Evolutionary conservation across 2,329 filamentous ascomycete genomes (phyloP), one percentile per base, ranked within the genome.

Genomic region (Alternaria incomplexa): DNA sequence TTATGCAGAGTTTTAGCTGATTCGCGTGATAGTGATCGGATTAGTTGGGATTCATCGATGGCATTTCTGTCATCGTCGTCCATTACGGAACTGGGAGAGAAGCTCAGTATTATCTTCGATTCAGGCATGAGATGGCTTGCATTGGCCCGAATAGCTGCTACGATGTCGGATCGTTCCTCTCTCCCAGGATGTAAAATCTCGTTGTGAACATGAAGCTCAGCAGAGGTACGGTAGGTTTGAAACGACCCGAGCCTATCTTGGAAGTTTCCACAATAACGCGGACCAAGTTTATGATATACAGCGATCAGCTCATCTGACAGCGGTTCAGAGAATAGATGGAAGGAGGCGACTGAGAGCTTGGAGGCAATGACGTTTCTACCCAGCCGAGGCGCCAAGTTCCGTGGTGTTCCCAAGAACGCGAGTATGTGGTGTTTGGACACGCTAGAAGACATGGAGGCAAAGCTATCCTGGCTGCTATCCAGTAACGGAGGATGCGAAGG

Each of bases 171-270:
- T 53, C 88, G 89, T 64, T 97, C 93, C 68, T 97, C 93, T 75
- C 93, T 96, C 12, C 93, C 94, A 2, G 93, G 91, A 79, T 97
- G 92, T 40, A 97, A 85, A 55, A 93, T 88, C 75, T 99, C 96
- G 72, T 98, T 98, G 48, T 95, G 91, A 56, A 97, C 86, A 62
- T 96, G 96, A 43, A 99, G 83, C 57, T 92, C 90, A 8, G 96
- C 95, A 1, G 96, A 98, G 7, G 96, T 95, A 72, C 92, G 89
- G 76, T 99, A 99, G 0, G 96, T 99, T 76, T 98, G 93, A 74
- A 99, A 97, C 2, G 93, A 95, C 6, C 96, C 96, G 13, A 99
- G 86, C 70, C 93, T 96, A 75, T 99, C 96, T 80, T 99, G 96
- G 71, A 97, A 97, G 76, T 99, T 99, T 15, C 96, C 96, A 74